phyloP scores from a whole-genome alignment of 1,284 basidiomycete species.

The Takashimella tepidaria region DNA sequence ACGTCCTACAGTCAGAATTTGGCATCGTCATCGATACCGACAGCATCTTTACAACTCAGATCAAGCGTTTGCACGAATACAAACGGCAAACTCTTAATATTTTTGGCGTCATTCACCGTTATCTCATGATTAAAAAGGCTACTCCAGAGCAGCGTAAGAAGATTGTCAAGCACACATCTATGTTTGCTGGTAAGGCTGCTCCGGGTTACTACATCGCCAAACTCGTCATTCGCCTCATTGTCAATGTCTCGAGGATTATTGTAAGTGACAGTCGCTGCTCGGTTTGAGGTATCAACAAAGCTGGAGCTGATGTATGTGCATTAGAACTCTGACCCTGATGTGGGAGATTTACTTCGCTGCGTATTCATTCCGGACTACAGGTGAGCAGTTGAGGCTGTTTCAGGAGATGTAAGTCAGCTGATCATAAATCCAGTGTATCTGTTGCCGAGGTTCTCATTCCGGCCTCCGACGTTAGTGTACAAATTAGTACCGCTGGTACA shows the following conservation, averaged over 20 bases:
- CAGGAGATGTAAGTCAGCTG: neutral
- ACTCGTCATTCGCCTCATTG: slow-evolving; percentile 80
- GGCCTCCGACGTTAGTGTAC: slow-evolving; percentile 83
- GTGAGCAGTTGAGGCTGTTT: neutral
- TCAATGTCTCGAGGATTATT: slow-evolving; percentile 77
- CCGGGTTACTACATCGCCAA: slow-evolving; percentile 52
- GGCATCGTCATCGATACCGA: slow-evolving; percentile 62
- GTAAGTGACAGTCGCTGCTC: too few species aligned
- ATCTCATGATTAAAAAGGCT: slow-evolving; percentile 73
- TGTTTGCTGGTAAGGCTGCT: slow-evolving; percentile 70
- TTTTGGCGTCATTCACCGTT: slow-evolving; percentile 75
- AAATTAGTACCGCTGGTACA: slow-evolving; percentile 90
- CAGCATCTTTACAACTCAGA: slow-evolving; percentile 87
- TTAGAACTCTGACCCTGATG: slow-evolving; percentile 73
- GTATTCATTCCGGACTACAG: slow-evolving; percentile 74
- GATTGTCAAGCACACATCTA: slow-evolving; percentile 58
- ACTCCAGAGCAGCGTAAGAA: slow-evolving; percentile 70
- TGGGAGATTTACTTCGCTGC: slow-evolving; percentile 71
- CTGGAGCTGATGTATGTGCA: slow-evolving; percentile 1
- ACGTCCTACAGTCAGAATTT: slow-evolving; percentile 67
- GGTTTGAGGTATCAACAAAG: neutral
- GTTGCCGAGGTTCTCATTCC: slow-evolving; percentile 86
- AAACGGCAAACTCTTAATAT: slow-evolving; percentile 57
- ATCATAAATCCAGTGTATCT: slow-evolving; percentile 53
- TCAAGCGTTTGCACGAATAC: slow-evolving; percentile 69